Conservation (phyloP, 208 protist genomes). For the Wallacemonas rigidus region DNA sequence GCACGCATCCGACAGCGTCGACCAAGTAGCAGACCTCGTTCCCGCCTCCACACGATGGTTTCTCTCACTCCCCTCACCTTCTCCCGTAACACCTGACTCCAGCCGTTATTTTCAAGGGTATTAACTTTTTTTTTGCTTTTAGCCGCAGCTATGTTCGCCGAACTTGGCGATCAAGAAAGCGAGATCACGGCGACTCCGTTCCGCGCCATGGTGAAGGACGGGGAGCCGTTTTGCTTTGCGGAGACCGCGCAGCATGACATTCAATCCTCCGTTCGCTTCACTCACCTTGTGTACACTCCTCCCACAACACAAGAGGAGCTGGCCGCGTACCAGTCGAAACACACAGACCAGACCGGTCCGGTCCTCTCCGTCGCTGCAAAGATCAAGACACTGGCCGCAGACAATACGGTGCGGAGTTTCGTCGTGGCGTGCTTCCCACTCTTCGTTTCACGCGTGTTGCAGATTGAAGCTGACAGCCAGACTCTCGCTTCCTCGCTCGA, state of each 20-base stretch:
- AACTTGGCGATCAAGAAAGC: conserved; percentile 28
- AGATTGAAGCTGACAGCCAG: conserved; percentile 16
- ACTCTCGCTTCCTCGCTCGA: not conserved
- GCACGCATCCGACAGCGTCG: too few relatives aligned
- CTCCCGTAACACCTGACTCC: too few relatives aligned
- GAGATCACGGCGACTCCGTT: conserved; percentile 66
- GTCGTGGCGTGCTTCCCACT: conserved; percentile 63
- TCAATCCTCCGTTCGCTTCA: conserved; percentile 57
- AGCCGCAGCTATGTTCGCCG: conserved; percentile 3
- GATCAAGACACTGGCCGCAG: conserved; percentile 47
- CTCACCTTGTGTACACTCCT: conserved; percentile 78
- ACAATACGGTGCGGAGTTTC: conserved; percentile 48
- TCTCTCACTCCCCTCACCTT: too few relatives aligned
- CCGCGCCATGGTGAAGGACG: conserved; percentile 56
- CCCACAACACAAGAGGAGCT: conserved; percentile 43
- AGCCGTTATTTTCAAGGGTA: not conserved
- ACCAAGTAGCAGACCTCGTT: too few relatives aligned
- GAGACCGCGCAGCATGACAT: conserved; percentile 52
- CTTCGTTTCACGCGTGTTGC: conserved; percentile 24
- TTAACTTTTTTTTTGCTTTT: conserved; percentile 13
- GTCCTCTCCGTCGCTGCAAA: conserved; percentile 47
- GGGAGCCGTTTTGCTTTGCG: conserved; percentile 62
- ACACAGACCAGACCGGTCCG: not conserved
- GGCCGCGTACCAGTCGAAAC: conserved; percentile 30
- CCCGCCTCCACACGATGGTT: too few relatives aligned